Evolutionary conservation across 148 eudicot genomes (phyloP).

Genomic region (Selenicereus undatus): DNA sequence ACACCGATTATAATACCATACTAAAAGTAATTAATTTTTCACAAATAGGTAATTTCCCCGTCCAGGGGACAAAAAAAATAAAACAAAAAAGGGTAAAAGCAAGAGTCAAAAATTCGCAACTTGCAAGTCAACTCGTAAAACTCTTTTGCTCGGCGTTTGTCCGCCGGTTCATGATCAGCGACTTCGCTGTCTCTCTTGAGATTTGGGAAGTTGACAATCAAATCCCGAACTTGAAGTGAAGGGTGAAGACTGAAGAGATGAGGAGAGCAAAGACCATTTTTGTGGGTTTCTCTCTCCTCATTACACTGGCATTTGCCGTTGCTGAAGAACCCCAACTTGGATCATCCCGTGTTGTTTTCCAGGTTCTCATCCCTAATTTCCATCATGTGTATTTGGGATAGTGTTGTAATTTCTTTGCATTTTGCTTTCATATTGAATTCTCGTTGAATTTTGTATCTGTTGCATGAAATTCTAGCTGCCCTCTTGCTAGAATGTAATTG

Average conservation of each 20-base stretch:
- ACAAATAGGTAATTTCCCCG: no score
- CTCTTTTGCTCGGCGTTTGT: no score
- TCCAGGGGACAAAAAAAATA: no score
- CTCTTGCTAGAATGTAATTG: neutral
- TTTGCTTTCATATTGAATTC: neutral
- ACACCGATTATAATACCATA: no score
- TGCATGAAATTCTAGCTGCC: neutral
- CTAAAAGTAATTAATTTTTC: no score
- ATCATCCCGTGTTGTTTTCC: slow-evolving; percentile 41
- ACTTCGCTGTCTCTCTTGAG: neutral
- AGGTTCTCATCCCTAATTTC: slow-evolving; percentile 20
- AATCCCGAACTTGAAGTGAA: no score
- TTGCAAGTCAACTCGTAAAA: no score
- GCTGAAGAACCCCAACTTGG: slow-evolving; percentile 34
- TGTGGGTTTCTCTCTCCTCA: slow-evolving; percentile 6
- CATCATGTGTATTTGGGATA: no score
- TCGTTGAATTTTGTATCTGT: neutral
- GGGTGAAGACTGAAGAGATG: neutral
- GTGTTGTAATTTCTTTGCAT: neutral
- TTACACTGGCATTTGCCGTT: slow-evolving; percentile 11
- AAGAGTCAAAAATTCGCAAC: no score
- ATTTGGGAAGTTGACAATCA: neutral
- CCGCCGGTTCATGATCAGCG: neutral
- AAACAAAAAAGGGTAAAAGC: no score
- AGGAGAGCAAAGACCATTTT: neutral